A percentile compares a stretch with the other conserved stretches of the same genome.
Evolutionary conservation across 345 rosid species (phyloP).

Genomic region (Capsella bursapastoris): DNA sequence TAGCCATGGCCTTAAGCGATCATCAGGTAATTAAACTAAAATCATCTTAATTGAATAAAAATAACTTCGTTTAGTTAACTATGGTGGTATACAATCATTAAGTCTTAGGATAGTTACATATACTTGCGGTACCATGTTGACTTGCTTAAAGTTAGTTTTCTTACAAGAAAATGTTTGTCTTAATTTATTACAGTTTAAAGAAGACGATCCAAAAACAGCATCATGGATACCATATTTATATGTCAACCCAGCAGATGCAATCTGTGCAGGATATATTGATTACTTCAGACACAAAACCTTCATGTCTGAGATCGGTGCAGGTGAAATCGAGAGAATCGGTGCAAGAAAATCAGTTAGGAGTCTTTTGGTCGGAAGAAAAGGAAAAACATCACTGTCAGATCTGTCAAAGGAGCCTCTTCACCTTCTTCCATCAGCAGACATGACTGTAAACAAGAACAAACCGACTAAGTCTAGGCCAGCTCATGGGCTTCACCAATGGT

Average conservation of each 20-base stretch:
- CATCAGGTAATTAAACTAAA: not conserved
- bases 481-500: constrained; percentile 71
- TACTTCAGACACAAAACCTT: constrained; percentile 56
- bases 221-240: constrained; percentile 58
- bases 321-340: constrained; percentile 48
- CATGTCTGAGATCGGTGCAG: constrained; percentile 57
- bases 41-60: not conserved
- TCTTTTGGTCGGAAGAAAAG: constrained; percentile 31
- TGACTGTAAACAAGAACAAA: constrained; percentile 46
- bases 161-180: not conserved
- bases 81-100: too few relatives aligned
- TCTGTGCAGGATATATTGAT: constrained; percentile 62
- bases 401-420: constrained; percentile 48
- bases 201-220: constrained; percentile 36
- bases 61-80: too few relatives aligned
- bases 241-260: constrained; percentile 57
- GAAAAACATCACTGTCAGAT: not conserved
- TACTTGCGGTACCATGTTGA: too few relatives aligned
- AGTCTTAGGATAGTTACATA: too few relatives aligned
- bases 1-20: not conserved
- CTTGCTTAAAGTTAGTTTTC: not conserved
- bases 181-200: not conserved
- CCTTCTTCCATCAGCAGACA: constrained; percentile 58
- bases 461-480: constrained; percentile 20
- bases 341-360: constrained; percentile 49